Conservation (phyloP, 202 grass and related monocot genomes). For the Zoysia matrella region DNA sequence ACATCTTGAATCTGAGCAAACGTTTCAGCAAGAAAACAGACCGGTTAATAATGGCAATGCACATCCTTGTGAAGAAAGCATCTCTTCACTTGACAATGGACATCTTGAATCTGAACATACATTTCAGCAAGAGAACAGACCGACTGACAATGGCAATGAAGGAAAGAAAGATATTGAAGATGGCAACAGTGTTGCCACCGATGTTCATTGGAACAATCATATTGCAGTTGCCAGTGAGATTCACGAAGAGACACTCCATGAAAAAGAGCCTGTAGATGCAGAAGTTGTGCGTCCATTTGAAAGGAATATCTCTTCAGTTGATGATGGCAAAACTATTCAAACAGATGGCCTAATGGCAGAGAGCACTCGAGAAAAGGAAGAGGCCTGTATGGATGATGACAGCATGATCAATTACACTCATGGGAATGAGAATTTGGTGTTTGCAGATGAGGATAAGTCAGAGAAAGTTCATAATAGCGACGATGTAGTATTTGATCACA, state of each 20-base stretch:
- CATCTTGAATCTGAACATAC: conserved; percentile 56
- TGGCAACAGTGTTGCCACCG: background rate
- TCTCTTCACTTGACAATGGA: conserved; percentile 53
- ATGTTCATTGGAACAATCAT: conserved; percentile 23
- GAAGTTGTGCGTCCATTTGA: conserved; percentile 56
- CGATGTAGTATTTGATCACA: background rate
- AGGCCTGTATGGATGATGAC: conserved; percentile 3
- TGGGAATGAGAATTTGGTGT: conserved; percentile 23
- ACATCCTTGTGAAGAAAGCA: conserved; percentile 59
- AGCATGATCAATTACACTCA: background rate
- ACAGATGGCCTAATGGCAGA: conserved; percentile 15
- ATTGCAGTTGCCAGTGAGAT: conserved; percentile 2
- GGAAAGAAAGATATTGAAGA: conserved; percentile 46
- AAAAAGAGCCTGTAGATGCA: conserved; percentile 17
- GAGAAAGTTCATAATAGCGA: background rate
- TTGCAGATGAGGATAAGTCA: conserved; percentile 24
- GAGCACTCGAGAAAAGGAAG: conserved; percentile 41
- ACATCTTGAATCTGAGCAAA: conserved; percentile 56
- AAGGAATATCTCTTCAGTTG: conserved; percentile 43
- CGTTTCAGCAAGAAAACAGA: conserved; percentile 41
- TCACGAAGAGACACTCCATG: background rate
- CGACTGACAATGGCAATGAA: background rate
- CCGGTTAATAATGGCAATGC: conserved; percentile 3
- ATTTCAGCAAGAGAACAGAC: conserved; percentile 39
- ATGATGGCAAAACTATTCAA: conserved; percentile 50